Conservation (phyloP, 176 grass and related monocot genomes). For the Melocanna baccifera region DNA sequence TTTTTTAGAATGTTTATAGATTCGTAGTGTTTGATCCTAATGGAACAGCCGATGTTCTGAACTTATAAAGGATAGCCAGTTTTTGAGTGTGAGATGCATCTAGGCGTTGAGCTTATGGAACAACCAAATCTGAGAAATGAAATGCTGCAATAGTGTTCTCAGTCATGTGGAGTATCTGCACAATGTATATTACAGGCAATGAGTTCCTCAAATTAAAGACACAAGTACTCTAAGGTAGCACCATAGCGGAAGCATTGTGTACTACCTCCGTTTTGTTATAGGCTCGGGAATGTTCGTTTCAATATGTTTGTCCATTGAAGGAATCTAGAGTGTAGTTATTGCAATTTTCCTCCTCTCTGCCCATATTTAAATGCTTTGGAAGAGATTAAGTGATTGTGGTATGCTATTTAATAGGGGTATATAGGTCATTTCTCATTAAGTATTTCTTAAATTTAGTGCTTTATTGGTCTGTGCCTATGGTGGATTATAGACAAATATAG, state of each 20-base stretch:
- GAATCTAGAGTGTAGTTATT: too few relatives aligned
- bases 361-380: too few relatives aligned
- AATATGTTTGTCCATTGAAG: too few relatives aligned
- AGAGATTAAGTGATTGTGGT: too few relatives aligned
- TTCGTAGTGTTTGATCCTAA: background rate
- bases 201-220: background rate
- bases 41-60: background rate
- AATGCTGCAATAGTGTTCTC: background rate
- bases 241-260: background rate
- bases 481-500: too few relatives aligned
- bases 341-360: too few relatives aligned
- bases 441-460: too few relatives aligned
- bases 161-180: background rate
- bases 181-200: background rate
- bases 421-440: too few relatives aligned
- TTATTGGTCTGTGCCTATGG: too few relatives aligned
- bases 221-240: background rate
- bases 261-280: too few relatives aligned
- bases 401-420: too few relatives aligned
- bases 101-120: background rate
- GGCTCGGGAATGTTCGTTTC: too few relatives aligned
- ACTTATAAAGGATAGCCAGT: background rate
- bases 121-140: background rate
- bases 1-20: background rate
- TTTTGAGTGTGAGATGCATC: background rate